Evolutionary conservation across 2,329 filamentous ascomycete genomes (phyloP).

Genomic region (Sporothrix brunneoviolacea): DNA sequence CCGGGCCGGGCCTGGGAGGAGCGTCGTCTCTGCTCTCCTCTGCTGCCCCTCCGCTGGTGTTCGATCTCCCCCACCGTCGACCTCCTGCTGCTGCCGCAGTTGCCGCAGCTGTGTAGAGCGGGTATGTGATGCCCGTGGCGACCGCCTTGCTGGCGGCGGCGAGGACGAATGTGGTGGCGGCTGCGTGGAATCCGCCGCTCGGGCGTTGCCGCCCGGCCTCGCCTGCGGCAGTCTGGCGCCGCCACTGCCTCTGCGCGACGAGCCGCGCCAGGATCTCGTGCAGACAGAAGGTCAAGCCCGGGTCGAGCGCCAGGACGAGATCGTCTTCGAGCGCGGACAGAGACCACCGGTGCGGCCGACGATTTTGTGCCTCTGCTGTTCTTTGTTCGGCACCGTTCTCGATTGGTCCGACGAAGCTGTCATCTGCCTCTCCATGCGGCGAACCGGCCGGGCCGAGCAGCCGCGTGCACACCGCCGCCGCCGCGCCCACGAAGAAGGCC

Average conservation of each 20-base stretch:
- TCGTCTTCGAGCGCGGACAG: constrained; percentile 71
- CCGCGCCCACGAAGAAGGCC: constrained; percentile 28
- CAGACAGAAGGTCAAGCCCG: constrained; percentile 77
- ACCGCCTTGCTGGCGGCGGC: constrained; percentile 74
- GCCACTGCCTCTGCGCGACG: constrained; percentile 18
- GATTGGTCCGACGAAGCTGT: too few species aligned
- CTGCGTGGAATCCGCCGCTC: constrained; percentile 29
- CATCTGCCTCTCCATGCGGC: background rate
- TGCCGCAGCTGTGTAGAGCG: constrained; percentile 69
- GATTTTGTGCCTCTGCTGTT: background rate
- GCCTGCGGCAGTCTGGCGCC: constrained; percentile 26
- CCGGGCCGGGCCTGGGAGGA: too few species aligned
- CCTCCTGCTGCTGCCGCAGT: constrained; percentile 25
- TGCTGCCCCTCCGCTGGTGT: background rate
- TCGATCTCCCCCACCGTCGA: background rate
- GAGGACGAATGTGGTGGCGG: constrained; percentile 36
- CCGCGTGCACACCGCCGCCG: constrained; percentile 45
- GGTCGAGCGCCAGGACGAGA: constrained; percentile 75
- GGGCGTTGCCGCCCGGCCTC: background rate
- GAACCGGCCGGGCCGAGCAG: background rate
- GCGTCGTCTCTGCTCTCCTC: too few species aligned
- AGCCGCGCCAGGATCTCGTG: constrained; percentile 51
- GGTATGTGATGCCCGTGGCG: constrained; percentile 73
- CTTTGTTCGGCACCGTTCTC: background rate
- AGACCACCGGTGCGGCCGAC: constrained; percentile 57